Base-by-base conservation (phyloP, 805 yeast genomes). In the Kodamaea nitidulidarum region DNA sequence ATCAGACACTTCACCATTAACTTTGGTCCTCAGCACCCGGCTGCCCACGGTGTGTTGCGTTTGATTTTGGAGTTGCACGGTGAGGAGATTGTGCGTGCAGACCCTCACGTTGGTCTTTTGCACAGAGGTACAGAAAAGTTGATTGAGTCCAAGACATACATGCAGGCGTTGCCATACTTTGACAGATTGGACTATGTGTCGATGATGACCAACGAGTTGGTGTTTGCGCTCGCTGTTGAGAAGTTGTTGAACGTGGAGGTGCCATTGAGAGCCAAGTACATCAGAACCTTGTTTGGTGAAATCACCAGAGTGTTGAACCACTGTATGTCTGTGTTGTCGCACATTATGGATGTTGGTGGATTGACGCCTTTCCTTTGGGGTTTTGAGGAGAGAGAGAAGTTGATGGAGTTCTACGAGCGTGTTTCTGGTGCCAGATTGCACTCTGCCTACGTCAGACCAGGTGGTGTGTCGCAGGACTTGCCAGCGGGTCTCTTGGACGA, bases 311-410 rank as follows among this genome's bases (percentile, higher is more conserved):
- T 84, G 41, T 71, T 84, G 56, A 86, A 86, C 67, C 95, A 86
- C 60, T 73, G 84, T 63, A 86, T 86, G 95, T 82, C 91, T 17
- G 81, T 86, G 35, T 68, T 84, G 46, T 78, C 95, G 36, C 95
- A 87, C 64, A 88, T 91, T 49, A 86, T 86, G 95, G 95, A 86
- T 70, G 95, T 87, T 42, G 95, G 95, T 69, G 95, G 95, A 15
- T 73, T 86, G 62, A 87, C 95, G 21, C 95, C 95, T 34, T 87
- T 86, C 74, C 70, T 86, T 64, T 86, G 95, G 95, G 95, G 95
- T 45, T 84, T 87, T 63, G 95, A 86, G 70, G 95, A 86, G 67
- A 80, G 95, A 65, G 95, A 86, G 65, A 87, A 87, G 68, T 74
- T 86, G 56, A 86, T 86, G 95, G 95, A 86, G 65, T 86, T 85